These are phyloP conservation scores for Echeveria elegans DNA, from an alignment of 164 flowering plant species.

Conservation along the genomic window DNA sequence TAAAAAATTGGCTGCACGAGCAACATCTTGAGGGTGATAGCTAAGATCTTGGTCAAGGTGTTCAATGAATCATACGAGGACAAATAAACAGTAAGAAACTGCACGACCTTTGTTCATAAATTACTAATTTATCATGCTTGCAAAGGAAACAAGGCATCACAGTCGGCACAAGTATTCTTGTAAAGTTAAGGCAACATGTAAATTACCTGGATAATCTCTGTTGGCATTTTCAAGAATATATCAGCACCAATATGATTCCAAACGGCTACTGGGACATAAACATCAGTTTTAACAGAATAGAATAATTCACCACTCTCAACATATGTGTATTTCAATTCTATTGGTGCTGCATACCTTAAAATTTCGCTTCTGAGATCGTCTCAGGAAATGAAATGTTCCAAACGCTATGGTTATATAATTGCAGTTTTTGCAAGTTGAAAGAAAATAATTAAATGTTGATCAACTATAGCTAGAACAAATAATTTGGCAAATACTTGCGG, in stretches of 20 bases:
- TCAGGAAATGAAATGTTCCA: neutral
- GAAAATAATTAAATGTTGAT: too few species aligned
- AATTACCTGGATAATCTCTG: neutral
- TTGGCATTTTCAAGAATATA: neutral
- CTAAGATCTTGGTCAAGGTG: constrained; percentile 58
- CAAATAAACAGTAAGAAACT: neutral
- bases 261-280: neutral
- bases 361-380: neutral
- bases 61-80: constrained; percentile 4
- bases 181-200: neutral
- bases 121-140: neutral
- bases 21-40: constrained; percentile 88
- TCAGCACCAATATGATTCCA: neutral
- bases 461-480: too few species aligned
- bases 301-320: neutral
- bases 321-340: neutral
- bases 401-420: too few species aligned
- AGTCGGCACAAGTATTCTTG: neutral
- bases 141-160: neutral
- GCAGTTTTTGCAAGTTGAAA: too few species aligned
- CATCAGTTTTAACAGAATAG: neutral
- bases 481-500: too few species aligned
- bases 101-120: neutral
- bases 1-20: constrained; percentile 79
- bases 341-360: neutral